Conservation (phyloP, 257 asterid species). For the Craterostigma plantagineum region DNA sequence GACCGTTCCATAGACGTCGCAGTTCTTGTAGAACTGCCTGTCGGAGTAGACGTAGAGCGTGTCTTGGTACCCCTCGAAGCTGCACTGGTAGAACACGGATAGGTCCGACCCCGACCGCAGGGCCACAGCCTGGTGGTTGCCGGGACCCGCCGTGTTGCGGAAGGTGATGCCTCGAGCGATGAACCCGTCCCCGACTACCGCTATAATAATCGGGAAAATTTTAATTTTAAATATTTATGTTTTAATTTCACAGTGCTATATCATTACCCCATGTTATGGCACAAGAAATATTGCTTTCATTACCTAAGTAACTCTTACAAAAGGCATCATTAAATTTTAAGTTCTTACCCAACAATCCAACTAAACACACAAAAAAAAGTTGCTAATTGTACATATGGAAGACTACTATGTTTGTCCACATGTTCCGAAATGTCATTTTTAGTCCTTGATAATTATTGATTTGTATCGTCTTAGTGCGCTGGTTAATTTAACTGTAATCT, state of each 20-base stretch:
- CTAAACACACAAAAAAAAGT: too few species aligned
- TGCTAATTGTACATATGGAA: too few species aligned
- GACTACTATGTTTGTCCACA: too few species aligned
- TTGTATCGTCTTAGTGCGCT: too few species aligned
- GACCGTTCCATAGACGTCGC: slow-evolving; percentile 59
- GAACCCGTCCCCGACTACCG: slow-evolving; percentile 52
- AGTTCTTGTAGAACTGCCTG: slow-evolving; percentile 58
- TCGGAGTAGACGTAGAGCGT: slow-evolving; percentile 66
- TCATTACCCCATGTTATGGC: too few species aligned
- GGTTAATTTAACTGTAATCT: too few species aligned
- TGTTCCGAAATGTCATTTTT: too few species aligned
- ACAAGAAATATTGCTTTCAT: too few species aligned
- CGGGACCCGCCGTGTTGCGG: slow-evolving; percentile 75
- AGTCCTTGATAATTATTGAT: too few species aligned
- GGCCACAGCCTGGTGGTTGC: slow-evolving; percentile 74
- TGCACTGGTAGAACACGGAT: slow-evolving; percentile 51
- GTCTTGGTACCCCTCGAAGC: slow-evolving; percentile 75
- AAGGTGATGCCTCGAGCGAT: slow-evolving; percentile 58
- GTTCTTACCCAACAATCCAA: too few species aligned
- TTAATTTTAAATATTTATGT: neutral
- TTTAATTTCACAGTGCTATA: neutral
- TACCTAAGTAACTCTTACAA: too few species aligned
- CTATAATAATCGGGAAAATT: slow-evolving; percentile 15
- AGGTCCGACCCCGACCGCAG: slow-evolving; percentile 63
- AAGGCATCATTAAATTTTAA: too few species aligned